phyloP scores from a whole-genome alignment of 75 land plant species.

The Picea glauca region DNA sequence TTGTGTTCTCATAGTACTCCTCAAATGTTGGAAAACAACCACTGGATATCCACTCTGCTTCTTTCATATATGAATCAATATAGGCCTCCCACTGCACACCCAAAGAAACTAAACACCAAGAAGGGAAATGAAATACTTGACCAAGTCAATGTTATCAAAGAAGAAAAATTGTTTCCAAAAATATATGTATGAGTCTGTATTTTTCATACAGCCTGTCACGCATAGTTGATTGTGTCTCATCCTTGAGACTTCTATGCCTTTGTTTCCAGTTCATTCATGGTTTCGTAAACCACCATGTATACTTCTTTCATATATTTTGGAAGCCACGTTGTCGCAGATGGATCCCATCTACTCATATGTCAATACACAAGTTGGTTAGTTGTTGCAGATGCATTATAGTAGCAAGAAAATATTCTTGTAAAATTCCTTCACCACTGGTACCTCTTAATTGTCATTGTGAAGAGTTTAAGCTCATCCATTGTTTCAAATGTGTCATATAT shows the following conservation, averaged over 20 bases:
- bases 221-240: constrained; percentile 11
- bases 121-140: no score
- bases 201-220: constrained; percentile 15
- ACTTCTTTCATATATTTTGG: constrained; percentile 28
- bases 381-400: no score
- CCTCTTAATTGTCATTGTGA: constrained; percentile 16
- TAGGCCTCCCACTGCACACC: background rate
- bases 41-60: background rate
- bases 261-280: constrained; percentile 16
- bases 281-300: constrained; percentile 12
- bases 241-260: constrained; percentile 3
- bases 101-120: no score
- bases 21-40: background rate
- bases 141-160: no score
- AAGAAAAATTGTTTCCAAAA: no score
- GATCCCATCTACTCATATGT: background rate
- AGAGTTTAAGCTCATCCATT: constrained; percentile 29
- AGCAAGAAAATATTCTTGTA: no score
- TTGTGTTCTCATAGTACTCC: background rate
- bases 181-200: no score
- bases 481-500: constrained; percentile 32
- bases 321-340: background rate
- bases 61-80: background rate
- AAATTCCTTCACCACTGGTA: no score
- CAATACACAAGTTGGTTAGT: no score